A percentile compares a stretch with the other conserved stretches of the same genome.
phyloP scores from a whole-genome alignment of 2,329 filamentous ascomycete species.

The Davidsoniella virescens region DNA sequence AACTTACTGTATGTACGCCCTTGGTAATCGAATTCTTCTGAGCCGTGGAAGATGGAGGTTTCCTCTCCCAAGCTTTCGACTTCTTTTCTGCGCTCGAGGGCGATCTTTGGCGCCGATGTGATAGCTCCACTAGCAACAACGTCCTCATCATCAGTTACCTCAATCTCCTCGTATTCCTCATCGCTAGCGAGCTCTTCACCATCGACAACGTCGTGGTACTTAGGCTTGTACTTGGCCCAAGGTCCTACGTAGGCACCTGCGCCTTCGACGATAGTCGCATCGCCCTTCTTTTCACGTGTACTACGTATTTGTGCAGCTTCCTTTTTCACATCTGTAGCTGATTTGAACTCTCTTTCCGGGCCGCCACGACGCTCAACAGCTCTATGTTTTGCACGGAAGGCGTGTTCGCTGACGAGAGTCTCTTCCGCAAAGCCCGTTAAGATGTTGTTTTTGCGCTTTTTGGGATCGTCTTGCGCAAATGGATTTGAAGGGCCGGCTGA shows the following conservation, averaged over 20 bases:
- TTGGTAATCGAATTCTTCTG: slow-evolving; percentile 75
- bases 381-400: slow-evolving; percentile 75
- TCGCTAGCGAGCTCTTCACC: slow-evolving; percentile 63
- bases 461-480: slow-evolving; percentile 49
- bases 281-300: slow-evolving; percentile 73
- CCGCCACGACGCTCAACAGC: slow-evolving; percentile 56
- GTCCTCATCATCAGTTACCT: slow-evolving; percentile 59
- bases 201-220: slow-evolving; percentile 57
- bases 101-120: slow-evolving; percentile 36
- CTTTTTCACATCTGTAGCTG: slow-evolving; percentile 47
- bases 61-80: slow-evolving; percentile 50
- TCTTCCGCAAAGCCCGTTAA: slow-evolving; percentile 79
- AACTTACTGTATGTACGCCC: slow-evolving; percentile 63
- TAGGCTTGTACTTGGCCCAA: slow-evolving; percentile 70
- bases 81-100: slow-evolving; percentile 39
- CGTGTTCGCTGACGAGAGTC: slow-evolving; percentile 75
- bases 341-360: slow-evolving; percentile 38
- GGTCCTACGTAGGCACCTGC: slow-evolving; percentile 81
- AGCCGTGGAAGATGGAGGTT: slow-evolving; percentile 75
- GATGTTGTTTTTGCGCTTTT: slow-evolving; percentile 53
- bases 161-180: slow-evolving; percentile 62
- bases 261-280: slow-evolving; percentile 70
- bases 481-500: slow-evolving; percentile 57
- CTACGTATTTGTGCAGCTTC: slow-evolving; percentile 49
- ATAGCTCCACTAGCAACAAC: slow-evolving; percentile 48